These are phyloP conservation scores for Euphorbia pulcherrima DNA, from an alignment of 345 rosid species.

Conservation along the genomic window DNA sequence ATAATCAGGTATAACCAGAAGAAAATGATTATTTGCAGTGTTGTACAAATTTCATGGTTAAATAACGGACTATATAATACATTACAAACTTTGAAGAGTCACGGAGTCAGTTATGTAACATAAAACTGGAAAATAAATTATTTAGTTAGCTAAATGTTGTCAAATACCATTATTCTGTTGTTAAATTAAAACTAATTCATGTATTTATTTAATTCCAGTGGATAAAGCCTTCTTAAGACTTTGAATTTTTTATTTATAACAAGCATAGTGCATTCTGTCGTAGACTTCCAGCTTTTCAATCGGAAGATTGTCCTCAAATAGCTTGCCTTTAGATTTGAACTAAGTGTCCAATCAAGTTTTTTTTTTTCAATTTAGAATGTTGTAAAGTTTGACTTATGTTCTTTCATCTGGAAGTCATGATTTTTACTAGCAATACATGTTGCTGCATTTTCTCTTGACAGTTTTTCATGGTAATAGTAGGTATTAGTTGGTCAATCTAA, in stretches of 20 bases:
- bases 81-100: background rate
- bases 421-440: background rate
- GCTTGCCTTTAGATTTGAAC: slow-evolving; percentile 1
- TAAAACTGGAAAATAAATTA: background rate
- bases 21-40: background rate
- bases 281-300: background rate
- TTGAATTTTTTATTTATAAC: too few relatives aligned
- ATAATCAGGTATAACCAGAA: slow-evolving; percentile 44
- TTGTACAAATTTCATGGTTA: background rate
- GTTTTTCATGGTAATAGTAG: background rate
- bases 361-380: background rate
- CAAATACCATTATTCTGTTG: background rate
- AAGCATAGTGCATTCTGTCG: background rate
- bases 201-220: background rate
- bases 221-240: background rate
- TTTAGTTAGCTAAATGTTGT: background rate
- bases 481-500: background rate
- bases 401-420: background rate
- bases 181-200: too few relatives aligned
- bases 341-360: too few relatives aligned
- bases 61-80: background rate
- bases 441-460: background rate
- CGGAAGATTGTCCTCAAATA: background rate
- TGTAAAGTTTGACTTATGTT: background rate
- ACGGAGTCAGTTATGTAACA: background rate